Evolutionary conservation across 495 filamentous ascomycete species (phyloP).

Genomic region (Hyaloscypha finlandica): DNA sequence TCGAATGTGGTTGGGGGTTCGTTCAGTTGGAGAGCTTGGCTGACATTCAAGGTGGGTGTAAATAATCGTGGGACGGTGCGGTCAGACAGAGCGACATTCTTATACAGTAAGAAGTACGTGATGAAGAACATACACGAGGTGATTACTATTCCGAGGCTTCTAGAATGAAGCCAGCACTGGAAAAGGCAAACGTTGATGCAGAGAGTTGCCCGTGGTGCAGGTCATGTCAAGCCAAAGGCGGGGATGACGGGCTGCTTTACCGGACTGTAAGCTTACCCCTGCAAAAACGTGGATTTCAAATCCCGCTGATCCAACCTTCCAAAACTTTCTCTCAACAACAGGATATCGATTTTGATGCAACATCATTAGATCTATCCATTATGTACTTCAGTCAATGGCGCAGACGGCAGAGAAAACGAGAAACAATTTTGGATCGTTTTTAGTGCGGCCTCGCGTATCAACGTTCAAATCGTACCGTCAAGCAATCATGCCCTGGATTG

Average conservation of each 20-base stretch:
- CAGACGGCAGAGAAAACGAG: neutral
- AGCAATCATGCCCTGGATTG: neutral
- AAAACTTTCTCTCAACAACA: constrained; percentile 1
- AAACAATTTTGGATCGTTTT: neutral
- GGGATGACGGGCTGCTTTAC: neutral
- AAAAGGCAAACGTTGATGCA: neutral
- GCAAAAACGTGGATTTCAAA: neutral
- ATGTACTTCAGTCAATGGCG: neutral
- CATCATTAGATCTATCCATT: neutral
- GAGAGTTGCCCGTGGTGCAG: neutral
- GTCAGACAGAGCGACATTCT: neutral
- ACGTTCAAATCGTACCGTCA: neutral
- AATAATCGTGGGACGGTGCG: neutral
- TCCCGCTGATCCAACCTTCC: neutral
- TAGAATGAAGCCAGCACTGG: no score
- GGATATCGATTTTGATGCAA: neutral
- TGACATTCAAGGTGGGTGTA: neutral
- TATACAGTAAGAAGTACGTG: neutral
- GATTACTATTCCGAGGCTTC: neutral
- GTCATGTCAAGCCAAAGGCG: neutral
- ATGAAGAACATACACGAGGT: neutral
- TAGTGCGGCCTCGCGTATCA: neutral
- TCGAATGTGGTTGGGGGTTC: neutral
- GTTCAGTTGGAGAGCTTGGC: neutral
- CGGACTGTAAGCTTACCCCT: neutral